Base-by-base conservation (phyloP, 306 rosid species). In the Rubus idaeus region DNA sequence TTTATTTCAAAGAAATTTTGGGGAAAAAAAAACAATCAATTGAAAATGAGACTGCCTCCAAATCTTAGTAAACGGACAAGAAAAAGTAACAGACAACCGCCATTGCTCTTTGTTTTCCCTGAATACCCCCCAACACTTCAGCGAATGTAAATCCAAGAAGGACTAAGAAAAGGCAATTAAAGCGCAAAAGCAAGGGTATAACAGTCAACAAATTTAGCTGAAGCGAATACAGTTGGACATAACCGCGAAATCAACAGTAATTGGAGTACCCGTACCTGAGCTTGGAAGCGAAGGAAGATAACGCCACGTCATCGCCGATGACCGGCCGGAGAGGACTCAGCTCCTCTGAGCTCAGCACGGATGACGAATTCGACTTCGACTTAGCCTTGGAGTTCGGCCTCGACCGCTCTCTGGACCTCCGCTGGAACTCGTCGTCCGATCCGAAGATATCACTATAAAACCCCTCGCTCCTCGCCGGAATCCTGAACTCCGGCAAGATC, bases 311-410 rank as follows among this genome's bases (percentile, higher is more conserved):
- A 69, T 92, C 96, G 40, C 88, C 87, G 75, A 57, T 65, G 16
- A 78, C 58, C 79, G 86, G 88, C 81, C 88, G 87, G 73, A 84
- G 84, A 62, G 97, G 98, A 76, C 93, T 89, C 30, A 88, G 69
- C 80, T 89, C 96, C 87, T 92, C 98, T 9, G 97, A 94, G 84
- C 96, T 91, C 72, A 94, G 84, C 11, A 84, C 97, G 35, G 96
- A 94, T 5, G 97, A 89, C 0, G 97, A 88, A 68, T 84, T 87
- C 42, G 94, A 89, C 78, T 84, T 90, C 7, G 95, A 81, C 41
- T 78, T 90, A 9, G 91, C 90, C 64, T 85, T 88, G 10, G 98
- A 91, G 26, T 64, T 82, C 60, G 89, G 85, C 50, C 92, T 81
- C 9, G 96, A 94, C 20, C 98, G 84, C 67, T 89, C 97, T 73